These are phyloP conservation scores for Clarkia xantiana DNA, from an alignment of 345 rosid species.

Conservation along the genomic window DNA sequence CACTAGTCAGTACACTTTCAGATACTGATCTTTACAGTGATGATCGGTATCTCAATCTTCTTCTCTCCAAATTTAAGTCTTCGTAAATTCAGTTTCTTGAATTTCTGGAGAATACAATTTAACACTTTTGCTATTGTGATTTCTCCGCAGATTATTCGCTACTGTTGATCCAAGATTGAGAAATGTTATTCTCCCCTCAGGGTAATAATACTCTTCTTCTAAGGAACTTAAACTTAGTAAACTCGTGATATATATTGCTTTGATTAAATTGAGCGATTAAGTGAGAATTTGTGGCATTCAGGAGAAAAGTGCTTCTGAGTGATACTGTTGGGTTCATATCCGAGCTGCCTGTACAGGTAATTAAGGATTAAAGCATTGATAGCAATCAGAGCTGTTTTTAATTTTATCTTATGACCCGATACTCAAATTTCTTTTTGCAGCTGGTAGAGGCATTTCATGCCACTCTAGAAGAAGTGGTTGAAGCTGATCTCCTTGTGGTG, in stretches of 20 bases:
- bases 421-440: slow-evolving; percentile 16
- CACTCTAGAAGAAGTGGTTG: slow-evolving; percentile 85
- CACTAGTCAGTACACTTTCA: slow-evolving; percentile 60
- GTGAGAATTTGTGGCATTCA: slow-evolving; percentile 15
- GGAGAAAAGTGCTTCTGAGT: slow-evolving; percentile 74
- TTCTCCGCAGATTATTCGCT: slow-evolving; percentile 55
- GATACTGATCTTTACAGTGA: slow-evolving; percentile 64
- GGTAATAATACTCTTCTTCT: slow-evolving; percentile 23
- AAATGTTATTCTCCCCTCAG: slow-evolving; percentile 59
- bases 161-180: slow-evolving; percentile 70
- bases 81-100: no score
- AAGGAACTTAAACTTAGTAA: neutral
- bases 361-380: neutral
- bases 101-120: slow-evolving; percentile 1
- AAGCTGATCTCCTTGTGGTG: slow-evolving; percentile 91
- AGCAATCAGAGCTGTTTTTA: no score
- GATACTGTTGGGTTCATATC: slow-evolving; percentile 97
- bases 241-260: neutral
- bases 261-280: neutral
- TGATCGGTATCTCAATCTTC: slow-evolving; percentile 38
- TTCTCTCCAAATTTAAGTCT: no score
- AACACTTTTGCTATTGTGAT: slow-evolving; percentile 3
- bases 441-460: slow-evolving; percentile 90
- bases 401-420: no score
- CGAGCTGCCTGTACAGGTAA: slow-evolving; percentile 86